Evolutionary conservation across 805 yeast species (phyloP).

Genomic region (Saccharomycopsis fodiens): DNA sequence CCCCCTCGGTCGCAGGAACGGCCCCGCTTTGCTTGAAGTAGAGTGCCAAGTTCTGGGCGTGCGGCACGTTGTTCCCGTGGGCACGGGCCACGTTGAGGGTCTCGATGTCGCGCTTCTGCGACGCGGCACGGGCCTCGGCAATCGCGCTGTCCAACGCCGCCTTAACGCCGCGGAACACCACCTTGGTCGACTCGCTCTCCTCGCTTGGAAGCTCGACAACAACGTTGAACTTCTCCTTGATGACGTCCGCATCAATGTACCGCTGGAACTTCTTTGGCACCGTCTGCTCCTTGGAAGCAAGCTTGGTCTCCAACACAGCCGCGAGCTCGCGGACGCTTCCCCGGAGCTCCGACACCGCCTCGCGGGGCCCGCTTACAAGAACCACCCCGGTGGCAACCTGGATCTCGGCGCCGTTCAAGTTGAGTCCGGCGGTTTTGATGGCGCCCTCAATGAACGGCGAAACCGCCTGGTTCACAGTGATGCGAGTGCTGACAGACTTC

Average conservation of each 20-base stretch:
- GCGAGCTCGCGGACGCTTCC: slow-evolving; percentile 39
- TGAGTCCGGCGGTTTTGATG: slow-evolving; percentile 15
- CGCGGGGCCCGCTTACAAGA: slow-evolving; percentile 64
- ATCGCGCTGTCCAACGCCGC: slow-evolving; percentile 54
- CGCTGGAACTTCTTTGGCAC: slow-evolving; percentile 67
- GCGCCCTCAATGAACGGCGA: slow-evolving; percentile 28
- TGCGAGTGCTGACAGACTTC: slow-evolving; percentile 43
- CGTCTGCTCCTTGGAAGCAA: slow-evolving; percentile 46
- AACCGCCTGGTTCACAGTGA: slow-evolving; percentile 36
- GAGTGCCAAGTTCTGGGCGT: slow-evolving; percentile 69
- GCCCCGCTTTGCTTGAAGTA: slow-evolving; percentile 51
- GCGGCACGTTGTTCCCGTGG: slow-evolving; percentile 70
- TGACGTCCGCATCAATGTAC: slow-evolving; percentile 50
- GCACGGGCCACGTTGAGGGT: slow-evolving; percentile 80
- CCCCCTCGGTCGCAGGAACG: slow-evolving; percentile 33
- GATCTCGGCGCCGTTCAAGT: slow-evolving; percentile 23
- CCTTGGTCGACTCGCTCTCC: slow-evolving; percentile 36
- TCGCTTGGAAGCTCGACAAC: slow-evolving; percentile 45
- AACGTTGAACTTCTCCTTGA: slow-evolving; percentile 49
- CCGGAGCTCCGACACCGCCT: slow-evolving; percentile 49
- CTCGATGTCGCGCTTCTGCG: slow-evolving; percentile 54
- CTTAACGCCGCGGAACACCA: slow-evolving; percentile 60
- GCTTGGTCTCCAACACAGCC: slow-evolving; percentile 35
- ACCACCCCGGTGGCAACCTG: slow-evolving; percentile 35
- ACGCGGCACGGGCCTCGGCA: slow-evolving; percentile 48